These are phyloP conservation scores for Limnomonas spitsbergensis DNA, from an alignment of 139 green algal genomes.

Conservation along the genomic window DNA sequence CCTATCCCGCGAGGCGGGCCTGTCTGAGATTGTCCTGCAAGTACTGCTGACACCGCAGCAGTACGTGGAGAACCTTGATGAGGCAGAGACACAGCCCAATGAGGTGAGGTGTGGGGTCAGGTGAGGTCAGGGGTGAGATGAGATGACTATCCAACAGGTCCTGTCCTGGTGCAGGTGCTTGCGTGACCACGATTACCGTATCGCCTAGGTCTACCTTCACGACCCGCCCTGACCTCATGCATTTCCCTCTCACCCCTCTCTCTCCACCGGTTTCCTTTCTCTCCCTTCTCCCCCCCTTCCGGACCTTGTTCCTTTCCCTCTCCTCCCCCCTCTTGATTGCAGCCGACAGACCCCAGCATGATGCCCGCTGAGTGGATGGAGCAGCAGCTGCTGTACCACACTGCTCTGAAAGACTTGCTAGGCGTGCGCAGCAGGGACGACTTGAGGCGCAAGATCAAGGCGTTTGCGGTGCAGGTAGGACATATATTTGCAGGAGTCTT, in stretches of 20 bases:
- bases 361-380: slow-evolving; percentile 1
- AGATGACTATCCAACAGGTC: no score
- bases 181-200: no score
- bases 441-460: slow-evolving; percentile 10
- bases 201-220: no score
- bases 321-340: no score
- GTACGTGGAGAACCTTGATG: slow-evolving; percentile 18
- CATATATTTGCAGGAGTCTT: no score
- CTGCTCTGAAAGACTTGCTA: background rate
- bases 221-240: no score
- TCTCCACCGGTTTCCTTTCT: no score
- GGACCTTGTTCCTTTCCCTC: no score
- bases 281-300: no score
- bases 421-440: background rate
- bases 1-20: background rate
- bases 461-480: slow-evolving; percentile 12
- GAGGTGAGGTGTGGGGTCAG: background rate
- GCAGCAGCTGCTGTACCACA: background rate
- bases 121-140: no score
- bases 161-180: no score
- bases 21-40: slow-evolving; percentile 1
- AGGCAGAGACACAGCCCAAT: slow-evolving; percentile 11
- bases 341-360: background rate
- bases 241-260: no score
- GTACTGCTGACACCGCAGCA: slow-evolving; percentile 9